phyloP scores from a whole-genome alignment of 345 rosid genomes.

The Corymbia maculata region DNA sequence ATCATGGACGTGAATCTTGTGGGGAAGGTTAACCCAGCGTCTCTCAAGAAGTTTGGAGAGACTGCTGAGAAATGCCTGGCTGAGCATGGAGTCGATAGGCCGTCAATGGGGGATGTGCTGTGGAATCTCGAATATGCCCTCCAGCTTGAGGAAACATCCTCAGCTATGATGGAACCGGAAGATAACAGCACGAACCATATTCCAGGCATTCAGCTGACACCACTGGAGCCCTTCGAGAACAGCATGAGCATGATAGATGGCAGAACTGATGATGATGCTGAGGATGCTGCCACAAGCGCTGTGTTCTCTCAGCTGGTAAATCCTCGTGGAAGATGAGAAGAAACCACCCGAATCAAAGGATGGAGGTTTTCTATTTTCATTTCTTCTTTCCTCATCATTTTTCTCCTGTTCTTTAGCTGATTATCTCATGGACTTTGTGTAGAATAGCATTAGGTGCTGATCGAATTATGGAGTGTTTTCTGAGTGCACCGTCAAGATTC shows the following conservation, averaged over 20 bases:
- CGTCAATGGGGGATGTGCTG: conserved; percentile 95
- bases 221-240: conserved; percentile 83
- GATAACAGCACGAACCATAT: conserved; percentile 97
- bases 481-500: background rate
- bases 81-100: conserved; percentile 89
- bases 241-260: conserved; percentile 72
- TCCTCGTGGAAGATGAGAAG: conserved; percentile 82
- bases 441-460: background rate
- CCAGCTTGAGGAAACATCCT: conserved; percentile 88
- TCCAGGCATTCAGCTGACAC: conserved; percentile 70
- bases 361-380: conserved; percentile 1
- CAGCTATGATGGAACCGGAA: conserved; percentile 84
- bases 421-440: background rate
- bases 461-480: background rate
- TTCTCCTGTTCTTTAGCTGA: background rate
- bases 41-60: conserved; percentile 94
- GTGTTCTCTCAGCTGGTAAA: conserved; percentile 97
- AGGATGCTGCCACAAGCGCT: conserved; percentile 82
- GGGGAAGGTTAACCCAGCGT: conserved; percentile 80
- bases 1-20: conserved; percentile 83
- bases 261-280: conserved; percentile 65
- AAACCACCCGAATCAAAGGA: background rate
- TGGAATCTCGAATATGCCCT: conserved; percentile 97
- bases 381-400: background rate
- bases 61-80: conserved; percentile 98